A percentile compares a stretch with the other conserved stretches of the same genome.
Conservation (phyloP, 2,329 filamentous ascomycete species). For the Myotisia sp. region DNA sequence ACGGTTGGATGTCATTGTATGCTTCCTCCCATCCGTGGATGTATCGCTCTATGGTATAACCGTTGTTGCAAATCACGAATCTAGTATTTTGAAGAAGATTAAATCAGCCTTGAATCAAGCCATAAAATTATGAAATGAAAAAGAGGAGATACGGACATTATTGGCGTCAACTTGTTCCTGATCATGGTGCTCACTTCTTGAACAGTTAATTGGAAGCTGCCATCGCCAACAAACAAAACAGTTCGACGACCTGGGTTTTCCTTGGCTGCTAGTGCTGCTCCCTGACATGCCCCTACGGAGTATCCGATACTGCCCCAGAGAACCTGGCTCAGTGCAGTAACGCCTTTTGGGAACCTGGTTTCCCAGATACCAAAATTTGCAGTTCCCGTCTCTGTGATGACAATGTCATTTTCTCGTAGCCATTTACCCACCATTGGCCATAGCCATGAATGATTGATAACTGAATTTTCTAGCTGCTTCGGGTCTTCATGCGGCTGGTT, state of each 20-base stretch:
- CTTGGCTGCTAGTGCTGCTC: slow-evolving; percentile 39
- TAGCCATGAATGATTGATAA: slow-evolving; percentile 36
- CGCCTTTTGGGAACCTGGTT: slow-evolving; percentile 37
- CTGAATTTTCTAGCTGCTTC: slow-evolving; percentile 18
- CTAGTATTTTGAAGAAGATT: slow-evolving; percentile 3
- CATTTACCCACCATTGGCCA: slow-evolving; percentile 36
- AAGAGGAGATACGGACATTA: slow-evolving; percentile 43
- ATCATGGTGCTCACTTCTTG: slow-evolving; percentile 78
- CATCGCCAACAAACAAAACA: slow-evolving; percentile 72
- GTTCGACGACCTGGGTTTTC: slow-evolving; percentile 39
- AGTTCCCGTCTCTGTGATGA: slow-evolving; percentile 47
- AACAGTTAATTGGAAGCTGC: slow-evolving; percentile 67
- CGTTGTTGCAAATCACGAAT: slow-evolving; percentile 70
- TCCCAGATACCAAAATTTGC: slow-evolving; percentile 40
- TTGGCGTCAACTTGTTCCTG: slow-evolving; percentile 52
- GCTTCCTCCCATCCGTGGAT: slow-evolving; percentile 64
- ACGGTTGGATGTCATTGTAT: slow-evolving; percentile 65
- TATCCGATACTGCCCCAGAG: slow-evolving; percentile 50
- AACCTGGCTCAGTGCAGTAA: slow-evolving; percentile 36
- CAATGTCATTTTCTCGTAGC: slow-evolving; percentile 39
- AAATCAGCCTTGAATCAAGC: too few species aligned
- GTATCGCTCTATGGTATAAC: slow-evolving; percentile 71
- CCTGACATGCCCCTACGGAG: slow-evolving; percentile 44
- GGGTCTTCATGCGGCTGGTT: slow-evolving; percentile 34
- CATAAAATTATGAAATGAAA: too few species aligned